Evolutionary conservation across 2,329 filamentous ascomycete genomes (phyloP), one percentile per base, ranked within the genome.

Genomic region (Tolypocladium inflatum): DNA sequence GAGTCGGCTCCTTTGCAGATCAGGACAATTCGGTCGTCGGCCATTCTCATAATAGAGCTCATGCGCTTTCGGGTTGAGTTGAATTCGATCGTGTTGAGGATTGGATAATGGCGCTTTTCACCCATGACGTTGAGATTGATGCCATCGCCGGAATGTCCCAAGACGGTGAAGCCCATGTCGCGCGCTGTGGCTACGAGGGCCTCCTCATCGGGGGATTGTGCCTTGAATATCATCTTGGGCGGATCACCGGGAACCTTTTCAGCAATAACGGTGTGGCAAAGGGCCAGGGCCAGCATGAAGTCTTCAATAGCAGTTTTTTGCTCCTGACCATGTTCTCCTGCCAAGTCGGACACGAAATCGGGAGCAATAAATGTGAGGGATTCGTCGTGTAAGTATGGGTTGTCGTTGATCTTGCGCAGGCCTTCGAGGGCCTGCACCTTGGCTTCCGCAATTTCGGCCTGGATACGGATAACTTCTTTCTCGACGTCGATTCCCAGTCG

Each of bases 1-100:
- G 91, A 97, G 71, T 99, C 94, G 38, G 94, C 94, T 63, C 94
- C 94, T 76, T 99, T 99, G 79, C 94, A 99, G 74, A 95, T 96
- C 1, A 99, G 81, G 57, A 93, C 80, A 61, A 99, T 97, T 59
- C 82, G 87, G 50, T 89, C 88, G 71, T 97, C 85, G 0, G 94
- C 93, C 91, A 97, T 96, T 59, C 89, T 84, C 55, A 99, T 86
- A 64, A 99, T 97, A 2, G 92, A 90, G 73, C 92, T 97, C 94
- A 99, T 99, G 64, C 94, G 85, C 76, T 99, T 99, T 67, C 94
- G 84, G 48, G 88, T 91, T 0, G 93, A 97, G 72, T 97, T 97
- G 79, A 99, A 99, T 70, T 99, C 94, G 43, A 99, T 87, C 1
- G 89, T 96, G 73, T 96, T 97, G 54, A 99, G 82, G 38, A 99